Conservation (phyloP, 169 alveolate species). For the Eimeria acervulina region DNA sequence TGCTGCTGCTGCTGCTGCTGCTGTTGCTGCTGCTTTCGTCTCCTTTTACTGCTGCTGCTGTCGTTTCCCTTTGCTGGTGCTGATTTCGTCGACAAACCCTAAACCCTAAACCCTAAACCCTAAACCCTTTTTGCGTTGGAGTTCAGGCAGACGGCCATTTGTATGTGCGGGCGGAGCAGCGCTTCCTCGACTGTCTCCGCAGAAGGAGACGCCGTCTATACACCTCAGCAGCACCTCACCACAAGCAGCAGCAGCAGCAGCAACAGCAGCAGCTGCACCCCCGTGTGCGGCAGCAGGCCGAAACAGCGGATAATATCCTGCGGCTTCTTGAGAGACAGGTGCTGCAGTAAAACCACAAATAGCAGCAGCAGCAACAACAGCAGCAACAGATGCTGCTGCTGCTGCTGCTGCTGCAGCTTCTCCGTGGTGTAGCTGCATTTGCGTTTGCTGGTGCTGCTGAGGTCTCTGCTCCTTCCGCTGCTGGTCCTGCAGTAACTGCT, state of each 20-base stretch:
- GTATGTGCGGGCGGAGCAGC: slow-evolving; percentile 73
- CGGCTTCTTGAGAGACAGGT: slow-evolving; percentile 54
- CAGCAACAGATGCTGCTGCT: too few species aligned
- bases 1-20: neutral
- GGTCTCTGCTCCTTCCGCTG: neutral
- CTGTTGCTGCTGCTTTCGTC: neutral
- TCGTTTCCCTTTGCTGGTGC: neutral
- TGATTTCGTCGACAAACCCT: neutral
- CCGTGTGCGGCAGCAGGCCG: slow-evolving; percentile 49
- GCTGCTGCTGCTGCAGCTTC: neutral
- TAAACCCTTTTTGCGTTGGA: too few species aligned
- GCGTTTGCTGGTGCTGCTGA: neutral
- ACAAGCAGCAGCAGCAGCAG: too few species aligned
- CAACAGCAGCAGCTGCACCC: neutral
- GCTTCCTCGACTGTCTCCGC: slow-evolving; percentile 61
- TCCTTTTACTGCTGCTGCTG: neutral
- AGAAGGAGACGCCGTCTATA: neutral
- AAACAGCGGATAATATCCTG: neutral
- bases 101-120: too few species aligned
- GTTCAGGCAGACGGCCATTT: slow-evolving; percentile 52
- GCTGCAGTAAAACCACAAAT: too few species aligned
- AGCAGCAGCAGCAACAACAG: slow-evolving; percentile 9
- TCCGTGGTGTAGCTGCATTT: neutral
- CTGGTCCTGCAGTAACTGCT: too few species aligned
- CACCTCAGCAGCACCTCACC: slow-evolving; percentile 6